Base-by-base conservation (phyloP, 768 basidiomycete genomes). In the Asterophora parasitica region DNA sequence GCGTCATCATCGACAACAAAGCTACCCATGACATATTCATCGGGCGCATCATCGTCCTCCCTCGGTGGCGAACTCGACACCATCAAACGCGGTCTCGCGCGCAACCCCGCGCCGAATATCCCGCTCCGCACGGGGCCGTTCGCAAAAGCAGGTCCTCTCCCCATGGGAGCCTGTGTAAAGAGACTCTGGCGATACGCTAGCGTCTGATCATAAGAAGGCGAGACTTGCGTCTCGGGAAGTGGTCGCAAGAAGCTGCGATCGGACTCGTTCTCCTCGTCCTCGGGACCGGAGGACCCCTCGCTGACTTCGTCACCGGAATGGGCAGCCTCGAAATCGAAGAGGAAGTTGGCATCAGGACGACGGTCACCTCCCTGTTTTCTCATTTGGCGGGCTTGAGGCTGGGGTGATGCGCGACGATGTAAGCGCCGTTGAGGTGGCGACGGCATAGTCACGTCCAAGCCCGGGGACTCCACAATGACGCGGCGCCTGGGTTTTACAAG, bases 251-350 rank as follows among this genome's bases (percentile, higher is more conserved):
- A 92, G 52, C 63, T 68, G 38, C 76, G 69, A 58, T 92, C 88
- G 28, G 77, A 80, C 57, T 85, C 87, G 59, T 72, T 77, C 57
- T 85, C 85, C 20, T 77, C 74, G 32, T 79, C 76, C 51, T 73
- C 78, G 56, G 67, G 73, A 28, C 67, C 72, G 0, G 82, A 83
- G 1, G 69, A 71, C 28, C 86, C 87, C 46, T 72, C 76, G 56
- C 83, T 84, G 46, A 73, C 71, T 58, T 92, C 90, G 48, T 88
- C 88, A 15, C 88, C 90, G 7, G 91, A 92, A 57, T 91, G 90
- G 13, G 64, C 64, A 3, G 90, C 90, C 59, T 83, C 84, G 28
- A 78, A 70, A 55, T 88, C 88, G 43, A 88, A 71, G 59, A 82
- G 70, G 1, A 59, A 57, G 61, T 76, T 62, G 31, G 32, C 43